Conservation (phyloP, 805 yeast species). For the Candida sithepensis region DNA sequence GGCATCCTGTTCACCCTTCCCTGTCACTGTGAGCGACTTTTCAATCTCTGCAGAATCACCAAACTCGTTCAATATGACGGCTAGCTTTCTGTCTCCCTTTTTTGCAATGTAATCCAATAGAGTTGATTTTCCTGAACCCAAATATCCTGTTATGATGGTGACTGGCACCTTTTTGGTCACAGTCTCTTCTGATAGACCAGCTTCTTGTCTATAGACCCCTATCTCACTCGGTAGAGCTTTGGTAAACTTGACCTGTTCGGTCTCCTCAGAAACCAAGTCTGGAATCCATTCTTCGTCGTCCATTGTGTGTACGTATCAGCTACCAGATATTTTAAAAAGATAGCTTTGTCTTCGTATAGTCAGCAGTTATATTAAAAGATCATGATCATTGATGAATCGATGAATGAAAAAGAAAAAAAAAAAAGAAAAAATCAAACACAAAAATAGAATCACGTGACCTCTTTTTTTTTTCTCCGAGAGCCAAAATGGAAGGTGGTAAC, state of each 20-base stretch:
- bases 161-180: slow-evolving; percentile 65
- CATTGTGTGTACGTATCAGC: too few species aligned
- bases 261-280: slow-evolving; percentile 23
- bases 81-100: slow-evolving; percentile 69
- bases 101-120: slow-evolving; percentile 70
- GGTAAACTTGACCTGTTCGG: slow-evolving; percentile 23
- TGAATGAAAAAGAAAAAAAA: too few species aligned
- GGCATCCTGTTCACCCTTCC: slow-evolving; percentile 40
- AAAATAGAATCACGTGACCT: too few species aligned
- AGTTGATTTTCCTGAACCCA: slow-evolving; percentile 94
- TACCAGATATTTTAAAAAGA: too few species aligned
- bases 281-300: slow-evolving; percentile 22
- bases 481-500: too few species aligned
- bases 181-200: slow-evolving; percentile 17
- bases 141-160: slow-evolving; percentile 89
- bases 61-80: slow-evolving; percentile 88
- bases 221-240: slow-evolving; percentile 6
- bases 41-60: slow-evolving; percentile 91
- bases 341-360: too few species aligned
- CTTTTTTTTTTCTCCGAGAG: too few species aligned
- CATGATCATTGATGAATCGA: too few species aligned
- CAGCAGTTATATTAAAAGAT: too few species aligned
- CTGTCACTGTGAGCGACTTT: slow-evolving; percentile 69
- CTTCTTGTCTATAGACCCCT: slow-evolving; percentile 12
- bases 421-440: too few species aligned